These are phyloP conservation scores for Asterophora parasitica DNA, from an alignment of 768 basidiomycete species.

Conservation along the genomic window DNA sequence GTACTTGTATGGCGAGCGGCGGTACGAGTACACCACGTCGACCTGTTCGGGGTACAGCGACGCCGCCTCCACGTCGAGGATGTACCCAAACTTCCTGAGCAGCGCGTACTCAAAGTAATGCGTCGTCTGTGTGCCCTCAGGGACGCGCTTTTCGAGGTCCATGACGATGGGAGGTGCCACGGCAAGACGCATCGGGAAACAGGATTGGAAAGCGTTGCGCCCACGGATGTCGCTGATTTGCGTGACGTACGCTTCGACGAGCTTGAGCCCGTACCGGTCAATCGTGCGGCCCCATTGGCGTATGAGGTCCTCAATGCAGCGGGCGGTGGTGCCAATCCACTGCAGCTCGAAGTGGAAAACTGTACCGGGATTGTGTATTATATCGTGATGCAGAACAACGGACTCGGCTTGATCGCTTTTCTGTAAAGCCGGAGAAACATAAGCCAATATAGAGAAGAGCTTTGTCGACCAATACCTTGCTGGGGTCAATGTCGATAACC, in stretches of 20 bases:
- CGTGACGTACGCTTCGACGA: conserved; percentile 91
- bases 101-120: conserved; percentile 83
- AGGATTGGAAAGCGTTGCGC: conserved; percentile 88
- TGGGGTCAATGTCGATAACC: conserved; percentile 82
- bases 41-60: conserved; percentile 74
- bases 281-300: conserved; percentile 77
- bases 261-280: conserved; percentile 83
- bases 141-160: conserved; percentile 62
- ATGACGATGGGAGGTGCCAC: conserved; percentile 68
- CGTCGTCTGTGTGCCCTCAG: conserved; percentile 58
- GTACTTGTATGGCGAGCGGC: conserved; percentile 68
- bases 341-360: conserved; percentile 97
- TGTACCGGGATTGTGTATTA: conserved; percentile 91
- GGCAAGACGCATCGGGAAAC: conserved; percentile 76
- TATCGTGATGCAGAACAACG: conserved; percentile 87
- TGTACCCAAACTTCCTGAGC: conserved; percentile 73
- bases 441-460: not conserved
- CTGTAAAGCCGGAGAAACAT: conserved; percentile 28
- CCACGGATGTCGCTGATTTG: conserved; percentile 85
- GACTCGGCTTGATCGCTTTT: conserved; percentile 85
- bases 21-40: conserved; percentile 87
- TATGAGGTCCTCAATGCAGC: conserved; percentile 85
- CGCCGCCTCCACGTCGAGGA: conserved; percentile 78
- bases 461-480: conserved; percentile 43
- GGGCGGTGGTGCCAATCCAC: conserved; percentile 93